Evolutionary conservation across 2,329 filamentous ascomycete species (phyloP).

Genomic region (Trichoderma sp.): DNA sequence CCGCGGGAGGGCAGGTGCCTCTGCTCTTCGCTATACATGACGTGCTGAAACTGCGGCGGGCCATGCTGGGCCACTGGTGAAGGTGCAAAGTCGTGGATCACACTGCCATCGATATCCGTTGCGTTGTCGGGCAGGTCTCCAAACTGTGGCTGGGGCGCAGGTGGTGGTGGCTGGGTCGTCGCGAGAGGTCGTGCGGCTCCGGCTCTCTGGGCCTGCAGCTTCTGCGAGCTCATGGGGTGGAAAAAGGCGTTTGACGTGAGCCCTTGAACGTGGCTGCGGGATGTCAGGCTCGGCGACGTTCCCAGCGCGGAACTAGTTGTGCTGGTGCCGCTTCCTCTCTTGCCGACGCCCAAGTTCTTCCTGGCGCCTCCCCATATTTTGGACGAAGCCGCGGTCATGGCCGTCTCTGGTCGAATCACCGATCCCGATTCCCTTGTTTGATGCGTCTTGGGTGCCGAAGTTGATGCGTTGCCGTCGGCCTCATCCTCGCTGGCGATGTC

Average conservation of each 20-base stretch:
- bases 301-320: slow-evolving; percentile 56
- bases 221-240: slow-evolving; percentile 93
- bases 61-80: slow-evolving; percentile 50
- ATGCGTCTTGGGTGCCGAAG: slow-evolving; percentile 15
- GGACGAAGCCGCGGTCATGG: slow-evolving; percentile 49
- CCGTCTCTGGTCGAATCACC: slow-evolving; percentile 56
- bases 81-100: slow-evolving; percentile 50
- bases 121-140: slow-evolving; percentile 42
- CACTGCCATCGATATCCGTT: slow-evolving; percentile 47
- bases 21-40: slow-evolving; percentile 45
- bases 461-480: slow-evolving; percentile 39
- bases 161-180: slow-evolving; percentile 39
- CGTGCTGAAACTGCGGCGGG: slow-evolving; percentile 36
- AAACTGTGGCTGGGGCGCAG: slow-evolving; percentile 32
- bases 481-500: slow-evolving; percentile 62
- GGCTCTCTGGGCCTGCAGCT: slow-evolving; percentile 83
- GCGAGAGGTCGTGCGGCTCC: slow-evolving; percentile 52
- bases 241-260: slow-evolving; percentile 91
- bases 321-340: slow-evolving; percentile 45
- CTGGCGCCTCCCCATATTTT: slow-evolving; percentile 57
- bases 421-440: slow-evolving; percentile 41
- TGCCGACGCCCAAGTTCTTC: slow-evolving; percentile 48
- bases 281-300: slow-evolving; percentile 60
- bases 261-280: slow-evolving; percentile 85
- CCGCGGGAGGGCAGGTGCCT: slow-evolving; percentile 70